Evolutionary conservation across 345 rosid genomes (phyloP), one percentile per base, ranked within the genome.

Genomic region (Limnanthes douglasii): DNA sequence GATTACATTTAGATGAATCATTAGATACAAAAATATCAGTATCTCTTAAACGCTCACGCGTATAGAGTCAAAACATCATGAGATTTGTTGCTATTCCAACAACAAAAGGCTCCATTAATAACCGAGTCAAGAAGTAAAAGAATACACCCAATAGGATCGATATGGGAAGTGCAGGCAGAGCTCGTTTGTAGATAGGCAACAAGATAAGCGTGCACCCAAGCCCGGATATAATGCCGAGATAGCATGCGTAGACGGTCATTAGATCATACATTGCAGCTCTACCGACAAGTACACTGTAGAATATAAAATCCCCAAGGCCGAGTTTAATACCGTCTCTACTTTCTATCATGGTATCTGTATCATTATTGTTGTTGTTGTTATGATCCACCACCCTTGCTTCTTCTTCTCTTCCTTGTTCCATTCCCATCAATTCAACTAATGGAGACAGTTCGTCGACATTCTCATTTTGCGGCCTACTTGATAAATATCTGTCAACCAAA

Each of bases 231-330:
- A 90, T 84, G 1, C 95, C 95, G 22, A 90, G 86, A 62, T 90
- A 84, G 47, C 97, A 88, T 2, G 95, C 95, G 59, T 84, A 84
- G 5, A 88, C 95, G 1, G 98, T 88, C 98, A 77, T 79, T 41
- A 90, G 72, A 57, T 90, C 98, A 61, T 84, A 90, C 95, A 90
- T 77, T 11, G 98, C 98, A 54, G 98, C 95, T 39, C 98, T 73
- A 28, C 98, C 98, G 54, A 90, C 93, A 28, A 88, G 90, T 50
- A 88, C 98, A 50, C 98, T 88, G 68, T 83, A 88, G 72, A 88
- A 88, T 21, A 90, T 64, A 40, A 90, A 90, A 71, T 84, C 98
- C 34, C 95, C 98, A 12, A 90, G 86, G 48, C 95, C 98, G 25
- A 90, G 95, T 53, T 77, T 79, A 24, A 90, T 69, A 32, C 98